Conservation (phyloP, 1,139 yeast species). For the Geotrichum carabidarum region DNA sequence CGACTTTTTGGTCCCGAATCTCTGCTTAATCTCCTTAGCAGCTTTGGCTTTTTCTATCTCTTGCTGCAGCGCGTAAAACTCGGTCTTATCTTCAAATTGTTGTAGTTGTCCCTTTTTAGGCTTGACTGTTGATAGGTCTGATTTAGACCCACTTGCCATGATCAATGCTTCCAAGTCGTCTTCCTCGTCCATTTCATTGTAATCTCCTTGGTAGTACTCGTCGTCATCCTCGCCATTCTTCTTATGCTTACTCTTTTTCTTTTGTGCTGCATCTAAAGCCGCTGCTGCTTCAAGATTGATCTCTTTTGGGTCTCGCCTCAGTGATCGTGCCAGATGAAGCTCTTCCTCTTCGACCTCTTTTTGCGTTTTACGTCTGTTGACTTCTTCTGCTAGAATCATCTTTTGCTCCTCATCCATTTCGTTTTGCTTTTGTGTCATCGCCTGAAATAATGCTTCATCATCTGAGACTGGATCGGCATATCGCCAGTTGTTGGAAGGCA, state of each 20-base stretch:
- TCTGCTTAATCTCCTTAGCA: constrained; percentile 13
- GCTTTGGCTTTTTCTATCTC: constrained; percentile 18
- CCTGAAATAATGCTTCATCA: neutral
- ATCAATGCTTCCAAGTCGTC: neutral
- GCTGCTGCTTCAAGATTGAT: constrained; percentile 7
- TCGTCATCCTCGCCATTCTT: constrained; percentile 6
- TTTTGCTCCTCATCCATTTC: constrained; percentile 11
- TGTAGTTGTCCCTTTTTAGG: constrained; percentile 8
- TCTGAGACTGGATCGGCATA: constrained; percentile 7
- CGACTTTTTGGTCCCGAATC: constrained; percentile 2
- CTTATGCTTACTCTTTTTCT: constrained; percentile 1
- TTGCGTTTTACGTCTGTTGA: neutral
- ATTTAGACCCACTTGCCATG: neutral
- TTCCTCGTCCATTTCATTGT: neutral
- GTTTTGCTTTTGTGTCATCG: neutral
- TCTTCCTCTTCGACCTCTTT: constrained; percentile 15
- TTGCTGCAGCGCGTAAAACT: constrained; percentile 13
- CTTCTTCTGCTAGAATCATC: constrained; percentile 5
- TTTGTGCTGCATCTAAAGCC: neutral
- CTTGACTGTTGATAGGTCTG: neutral
- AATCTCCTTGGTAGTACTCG: neutral
- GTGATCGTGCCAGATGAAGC: constrained; percentile 8
- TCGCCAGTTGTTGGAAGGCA: constrained; percentile 18
- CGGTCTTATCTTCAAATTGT: constrained; percentile 10
- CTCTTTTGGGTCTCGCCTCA: neutral